phyloP scores from a whole-genome alignment of 2,329 filamentous ascomycete species.

The Coccinonectria pachysandricola region DNA sequence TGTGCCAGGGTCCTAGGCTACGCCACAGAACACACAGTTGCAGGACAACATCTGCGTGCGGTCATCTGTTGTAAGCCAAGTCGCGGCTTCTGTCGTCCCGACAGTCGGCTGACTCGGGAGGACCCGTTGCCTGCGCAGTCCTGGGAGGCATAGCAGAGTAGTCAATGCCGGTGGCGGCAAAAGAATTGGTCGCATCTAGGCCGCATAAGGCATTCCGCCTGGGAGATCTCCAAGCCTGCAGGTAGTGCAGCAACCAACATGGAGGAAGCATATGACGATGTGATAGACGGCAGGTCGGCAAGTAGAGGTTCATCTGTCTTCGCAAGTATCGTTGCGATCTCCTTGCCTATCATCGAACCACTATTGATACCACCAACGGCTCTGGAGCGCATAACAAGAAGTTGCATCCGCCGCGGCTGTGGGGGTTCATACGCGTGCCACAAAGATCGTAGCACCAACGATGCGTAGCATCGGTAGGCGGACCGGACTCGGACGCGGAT shows the following conservation, averaged over 20 bases:
- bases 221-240: slow-evolving; percentile 14
- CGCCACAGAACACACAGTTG: slow-evolving; percentile 8
- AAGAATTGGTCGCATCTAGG: slow-evolving; percentile 12
- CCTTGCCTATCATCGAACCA: too few species aligned
- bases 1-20: slow-evolving; percentile 17
- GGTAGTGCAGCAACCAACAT: slow-evolving; percentile 2
- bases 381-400: too few species aligned
- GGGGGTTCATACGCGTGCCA: too few species aligned
- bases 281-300: slow-evolving; percentile 1
- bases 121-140: slow-evolving; percentile 3
- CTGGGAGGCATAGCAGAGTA: slow-evolving; percentile 1
- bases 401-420: too few species aligned
- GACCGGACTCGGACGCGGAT: too few species aligned
- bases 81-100: too few species aligned
- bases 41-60: slow-evolving; percentile 9
- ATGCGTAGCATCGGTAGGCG: too few species aligned
- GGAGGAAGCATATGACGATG: neutral
- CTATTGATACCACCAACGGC: too few species aligned
- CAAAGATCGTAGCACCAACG: too few species aligned
- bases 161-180: slow-evolving; percentile 5
- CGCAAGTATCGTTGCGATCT: too few species aligned
- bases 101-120: too few species aligned
- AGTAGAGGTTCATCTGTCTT: too few species aligned
- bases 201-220: slow-evolving; percentile 14
- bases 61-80: slow-evolving; percentile 5